phyloP scores from a whole-genome alignment of 129 eudicot species.

The Kitagawia praeruptora region DNA sequence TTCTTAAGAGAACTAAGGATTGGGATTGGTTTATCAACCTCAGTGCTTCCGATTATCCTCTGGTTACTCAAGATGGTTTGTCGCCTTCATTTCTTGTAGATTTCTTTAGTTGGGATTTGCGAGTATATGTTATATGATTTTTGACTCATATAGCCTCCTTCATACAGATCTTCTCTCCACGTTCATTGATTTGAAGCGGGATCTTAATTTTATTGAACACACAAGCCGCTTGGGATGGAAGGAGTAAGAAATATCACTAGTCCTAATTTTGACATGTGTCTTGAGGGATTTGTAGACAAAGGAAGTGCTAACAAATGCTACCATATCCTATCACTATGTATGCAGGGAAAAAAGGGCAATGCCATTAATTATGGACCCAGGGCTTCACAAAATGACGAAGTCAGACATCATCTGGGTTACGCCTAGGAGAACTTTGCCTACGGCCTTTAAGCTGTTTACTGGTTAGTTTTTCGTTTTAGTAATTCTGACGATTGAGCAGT shows the following conservation, averaged over 20 bases:
- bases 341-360: slow-evolving; percentile 73
- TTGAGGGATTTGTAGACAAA: not conserved
- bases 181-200: slow-evolving; percentile 54
- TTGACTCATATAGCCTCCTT: slow-evolving; percentile 13
- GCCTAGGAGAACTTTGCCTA: slow-evolving; percentile 65
- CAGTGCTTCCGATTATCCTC: slow-evolving; percentile 94
- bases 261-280: not conserved
- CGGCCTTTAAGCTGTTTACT: slow-evolving; percentile 79
- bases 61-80: slow-evolving; percentile 86
- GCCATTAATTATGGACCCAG: slow-evolving; percentile 87
- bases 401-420: slow-evolving; percentile 72
- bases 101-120: not conserved
- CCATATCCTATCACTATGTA: slow-evolving; percentile 13
- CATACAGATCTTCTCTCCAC: slow-evolving; percentile 70
- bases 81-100: not conserved
- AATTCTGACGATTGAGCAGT: not conserved
- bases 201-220: slow-evolving; percentile 79
- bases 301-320: not conserved
- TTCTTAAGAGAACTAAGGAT: slow-evolving; percentile 53
- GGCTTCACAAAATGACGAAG: slow-evolving; percentile 59
- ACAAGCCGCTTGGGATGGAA: slow-evolving; percentile 86
- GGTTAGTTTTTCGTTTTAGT: slow-evolving; percentile 38
- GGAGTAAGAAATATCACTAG: slow-evolving; percentile 45
- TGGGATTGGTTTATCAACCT: slow-evolving; percentile 99
- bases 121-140: not conserved